Conservation (phyloP, 2,329 filamentous ascomycete genomes). For the Cercospora nicotianae region DNA sequence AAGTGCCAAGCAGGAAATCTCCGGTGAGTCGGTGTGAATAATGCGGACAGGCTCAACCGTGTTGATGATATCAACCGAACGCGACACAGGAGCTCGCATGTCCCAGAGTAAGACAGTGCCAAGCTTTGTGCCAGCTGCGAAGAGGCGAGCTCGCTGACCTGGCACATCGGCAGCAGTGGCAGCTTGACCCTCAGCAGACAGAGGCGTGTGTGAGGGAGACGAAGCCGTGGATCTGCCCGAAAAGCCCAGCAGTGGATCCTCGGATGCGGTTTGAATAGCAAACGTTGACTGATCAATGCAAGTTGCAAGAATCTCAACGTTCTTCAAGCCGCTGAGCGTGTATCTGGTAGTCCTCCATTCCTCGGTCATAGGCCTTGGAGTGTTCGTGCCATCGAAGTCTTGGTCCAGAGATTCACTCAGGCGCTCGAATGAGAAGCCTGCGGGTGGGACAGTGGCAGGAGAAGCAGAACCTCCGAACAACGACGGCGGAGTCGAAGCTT, state of each 20-base stretch:
- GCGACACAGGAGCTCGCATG: slow-evolving; percentile 64
- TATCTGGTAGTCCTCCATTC: slow-evolving; percentile 68
- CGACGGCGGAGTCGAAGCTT: slow-evolving; percentile 42
- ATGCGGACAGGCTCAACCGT: slow-evolving; percentile 70
- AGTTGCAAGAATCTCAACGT: slow-evolving; percentile 65
- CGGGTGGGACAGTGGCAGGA: slow-evolving; percentile 37
- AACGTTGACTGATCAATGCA: slow-evolving; percentile 74
- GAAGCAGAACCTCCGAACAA: slow-evolving; percentile 53
- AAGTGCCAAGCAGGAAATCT: slow-evolving; percentile 78
- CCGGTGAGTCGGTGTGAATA: slow-evolving; percentile 86
- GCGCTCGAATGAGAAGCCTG: slow-evolving; percentile 31
- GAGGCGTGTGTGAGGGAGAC: slow-evolving; percentile 56
- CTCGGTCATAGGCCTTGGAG: slow-evolving; percentile 45
- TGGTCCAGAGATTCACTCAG: slow-evolving; percentile 30
- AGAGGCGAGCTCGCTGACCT: slow-evolving; percentile 76
- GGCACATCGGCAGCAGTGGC: slow-evolving; percentile 65
- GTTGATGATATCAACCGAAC: slow-evolving; percentile 56
- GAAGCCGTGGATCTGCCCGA: slow-evolving; percentile 56
- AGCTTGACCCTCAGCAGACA: slow-evolving; percentile 48
- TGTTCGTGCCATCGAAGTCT: slow-evolving; percentile 31
- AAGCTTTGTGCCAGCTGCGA: slow-evolving; percentile 76
- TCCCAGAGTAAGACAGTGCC: slow-evolving; percentile 86
- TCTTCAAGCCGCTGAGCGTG: slow-evolving; percentile 60
- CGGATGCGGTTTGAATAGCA: slow-evolving; percentile 68
- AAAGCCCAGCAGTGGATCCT: slow-evolving; percentile 71